A percentile compares a stretch with the other conserved stretches of the same genome.
Conservation (phyloP, 2,329 filamentous ascomycete species). For the Hymenoscyphus scutula region DNA sequence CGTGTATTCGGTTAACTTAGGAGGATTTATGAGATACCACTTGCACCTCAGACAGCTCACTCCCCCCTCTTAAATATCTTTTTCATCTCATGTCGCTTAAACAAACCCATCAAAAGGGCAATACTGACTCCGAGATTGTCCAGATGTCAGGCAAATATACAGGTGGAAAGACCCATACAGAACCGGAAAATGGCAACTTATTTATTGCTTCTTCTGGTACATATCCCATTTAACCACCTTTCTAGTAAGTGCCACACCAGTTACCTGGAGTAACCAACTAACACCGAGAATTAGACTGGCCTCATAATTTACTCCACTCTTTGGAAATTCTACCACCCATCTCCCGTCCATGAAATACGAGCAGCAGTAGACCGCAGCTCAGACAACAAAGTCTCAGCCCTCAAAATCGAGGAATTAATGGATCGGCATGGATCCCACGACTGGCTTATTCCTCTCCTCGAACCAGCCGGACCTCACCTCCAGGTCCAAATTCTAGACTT, state of each 20-base stretch:
- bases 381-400: slow-evolving; percentile 34
- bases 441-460: slow-evolving; percentile 33
- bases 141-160: slow-evolving; percentile 37
- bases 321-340: slow-evolving; percentile 25
- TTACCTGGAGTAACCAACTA: slow-evolving; percentile 16
- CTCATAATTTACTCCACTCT: slow-evolving; percentile 24
- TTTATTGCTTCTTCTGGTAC: slow-evolving; percentile 26
- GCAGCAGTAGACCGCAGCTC: slow-evolving; percentile 35
- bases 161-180: slow-evolving; percentile 37
- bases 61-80: too few relatives aligned
- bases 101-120: too few relatives aligned
- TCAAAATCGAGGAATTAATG: slow-evolving; percentile 38
- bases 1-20: too few relatives aligned
- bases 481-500: slow-evolving; percentile 39
- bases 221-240: slow-evolving; percentile 28
- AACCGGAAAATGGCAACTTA: slow-evolving; percentile 34
- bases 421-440: slow-evolving; percentile 38
- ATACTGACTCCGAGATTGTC: too few relatives aligned
- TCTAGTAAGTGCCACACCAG: slow-evolving; percentile 22
- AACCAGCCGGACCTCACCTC: slow-evolving; percentile 34
- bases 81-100: too few relatives aligned
- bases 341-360: slow-evolving; percentile 20
- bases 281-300: slow-evolving; percentile 13
- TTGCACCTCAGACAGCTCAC: too few relatives aligned
- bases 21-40: too few relatives aligned